These are phyloP conservation scores for Pterocarpus santalinus DNA, from an alignment of 306 rosid species.

Conservation along the genomic window DNA sequence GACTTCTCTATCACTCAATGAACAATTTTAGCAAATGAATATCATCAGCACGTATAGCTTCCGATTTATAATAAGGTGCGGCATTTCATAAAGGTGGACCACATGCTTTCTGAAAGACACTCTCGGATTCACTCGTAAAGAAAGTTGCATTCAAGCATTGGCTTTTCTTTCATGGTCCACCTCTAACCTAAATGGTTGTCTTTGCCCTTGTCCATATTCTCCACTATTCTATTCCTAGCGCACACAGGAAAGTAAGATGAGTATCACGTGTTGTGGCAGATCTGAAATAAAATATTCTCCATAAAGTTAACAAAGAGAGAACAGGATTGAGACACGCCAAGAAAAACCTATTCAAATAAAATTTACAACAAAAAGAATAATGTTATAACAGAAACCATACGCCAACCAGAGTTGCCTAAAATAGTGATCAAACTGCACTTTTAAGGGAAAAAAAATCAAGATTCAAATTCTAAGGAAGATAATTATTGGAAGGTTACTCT, in stretches of 20 bases:
- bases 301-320: neutral
- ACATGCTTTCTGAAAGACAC: constrained; percentile 45
- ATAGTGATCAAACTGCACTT: too few relatives aligned
- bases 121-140: constrained; percentile 46
- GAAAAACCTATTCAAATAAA: neutral
- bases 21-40: constrained; percentile 20
- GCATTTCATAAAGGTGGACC: constrained; percentile 49
- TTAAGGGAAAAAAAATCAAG: too few relatives aligned
- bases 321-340: neutral
- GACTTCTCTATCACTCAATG: constrained; percentile 45
- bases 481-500: too few relatives aligned
- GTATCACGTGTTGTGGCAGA: constrained; percentile 1
- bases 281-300: neutral
- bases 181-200: neutral
- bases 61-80: constrained; percentile 43
- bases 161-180: constrained; percentile 44
- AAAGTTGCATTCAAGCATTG: constrained; percentile 49
- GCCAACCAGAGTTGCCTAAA: too few relatives aligned
- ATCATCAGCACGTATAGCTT: constrained; percentile 1
- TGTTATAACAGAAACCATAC: neutral
- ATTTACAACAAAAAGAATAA: neutral
- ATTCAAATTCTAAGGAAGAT: too few relatives aligned
- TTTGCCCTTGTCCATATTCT: constrained; percentile 11
- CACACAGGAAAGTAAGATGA: constrained; percentile 20
- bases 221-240: constrained; percentile 8